phyloP scores from a whole-genome alignment of 495 filamentous ascomycete species.

The Penicillium tannophilum region DNA sequence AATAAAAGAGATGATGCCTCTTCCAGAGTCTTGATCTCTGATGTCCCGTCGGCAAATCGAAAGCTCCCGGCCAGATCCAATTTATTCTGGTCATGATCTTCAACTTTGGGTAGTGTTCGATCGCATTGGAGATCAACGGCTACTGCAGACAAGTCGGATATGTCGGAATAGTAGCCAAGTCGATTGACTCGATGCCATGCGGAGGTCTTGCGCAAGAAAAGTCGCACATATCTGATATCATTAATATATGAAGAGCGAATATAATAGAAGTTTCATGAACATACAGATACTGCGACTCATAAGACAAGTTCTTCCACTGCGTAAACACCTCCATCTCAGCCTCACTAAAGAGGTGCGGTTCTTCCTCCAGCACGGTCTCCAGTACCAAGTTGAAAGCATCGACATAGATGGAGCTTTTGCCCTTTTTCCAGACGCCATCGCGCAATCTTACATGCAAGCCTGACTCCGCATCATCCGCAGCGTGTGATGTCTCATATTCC shows the following conservation, averaged over 20 bases:
- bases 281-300: conserved; percentile 91
- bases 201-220: conserved; percentile 94
- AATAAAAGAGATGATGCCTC: conserved; percentile 80
- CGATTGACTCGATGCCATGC: conserved; percentile 85
- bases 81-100: conserved; percentile 46
- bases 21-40: conserved; percentile 76
- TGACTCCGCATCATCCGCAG: conserved; percentile 35
- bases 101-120: conserved; percentile 40
- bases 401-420: conserved; percentile 88
- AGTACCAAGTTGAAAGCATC: conserved; percentile 96
- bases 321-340: conserved; percentile 78
- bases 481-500: conserved; percentile 70
- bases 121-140: conserved; percentile 56
- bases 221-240: conserved; percentile 71
- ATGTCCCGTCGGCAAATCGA: conserved; percentile 77
- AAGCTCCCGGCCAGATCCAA: conserved; percentile 56
- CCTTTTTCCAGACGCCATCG: conserved; percentile 59
- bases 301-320: conserved; percentile 71
- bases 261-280: conserved; percentile 26
- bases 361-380: conserved; percentile 87
- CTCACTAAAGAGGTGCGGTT: conserved; percentile 82
- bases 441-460: conserved; percentile 51
- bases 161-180: conserved; percentile 79
- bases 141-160: conserved; percentile 68
- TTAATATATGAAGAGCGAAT: not conserved